Evolutionary conservation across 2,329 filamentous ascomycete species (phyloP).

Genomic region (Xylaria sp.): DNA sequence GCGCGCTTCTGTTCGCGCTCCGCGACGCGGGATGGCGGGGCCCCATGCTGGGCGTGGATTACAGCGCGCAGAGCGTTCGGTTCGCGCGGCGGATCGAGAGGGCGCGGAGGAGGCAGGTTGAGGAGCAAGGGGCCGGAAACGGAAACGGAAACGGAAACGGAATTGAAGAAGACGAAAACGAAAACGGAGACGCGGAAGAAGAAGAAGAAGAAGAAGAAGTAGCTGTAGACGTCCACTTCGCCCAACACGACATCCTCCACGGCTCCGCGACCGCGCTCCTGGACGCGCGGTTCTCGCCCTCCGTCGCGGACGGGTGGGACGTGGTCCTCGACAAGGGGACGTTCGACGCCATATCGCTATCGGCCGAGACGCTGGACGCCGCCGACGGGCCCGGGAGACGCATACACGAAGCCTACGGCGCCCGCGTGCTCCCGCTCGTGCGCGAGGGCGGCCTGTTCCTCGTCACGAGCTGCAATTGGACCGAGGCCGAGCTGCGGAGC

Average conservation of each 20-base stretch:
- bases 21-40: conserved; percentile 72
- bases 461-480: conserved; percentile 98
- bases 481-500: conserved; percentile 79
- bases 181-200: conserved; percentile 8
- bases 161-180: conserved; percentile 29
- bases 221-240: conserved; percentile 53
- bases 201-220: conserved; percentile 31
- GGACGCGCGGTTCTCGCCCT: conserved; percentile 17
- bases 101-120: conserved; percentile 40
- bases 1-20: conserved; percentile 86
- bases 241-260: conserved; percentile 71
- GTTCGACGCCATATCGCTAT: conserved; percentile 92
- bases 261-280: conserved; percentile 52
- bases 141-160: conserved; percentile 33
- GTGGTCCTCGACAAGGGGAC: conserved; percentile 98
- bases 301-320: conserved; percentile 71
- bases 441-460: conserved; percentile 77
- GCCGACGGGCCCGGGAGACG: conserved; percentile 58
- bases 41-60: conserved; percentile 86
- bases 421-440: conserved; percentile 74
- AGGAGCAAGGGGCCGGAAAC: no score
- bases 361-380: conserved; percentile 55
- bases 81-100: conserved; percentile 74
- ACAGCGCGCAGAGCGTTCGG: conserved; percentile 77
- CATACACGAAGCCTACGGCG: conserved; percentile 79